These are phyloP conservation scores for Cyclotella distinguenda DNA, from an alignment of 108 stramenopile genomes.

Conservation along the genomic window DNA sequence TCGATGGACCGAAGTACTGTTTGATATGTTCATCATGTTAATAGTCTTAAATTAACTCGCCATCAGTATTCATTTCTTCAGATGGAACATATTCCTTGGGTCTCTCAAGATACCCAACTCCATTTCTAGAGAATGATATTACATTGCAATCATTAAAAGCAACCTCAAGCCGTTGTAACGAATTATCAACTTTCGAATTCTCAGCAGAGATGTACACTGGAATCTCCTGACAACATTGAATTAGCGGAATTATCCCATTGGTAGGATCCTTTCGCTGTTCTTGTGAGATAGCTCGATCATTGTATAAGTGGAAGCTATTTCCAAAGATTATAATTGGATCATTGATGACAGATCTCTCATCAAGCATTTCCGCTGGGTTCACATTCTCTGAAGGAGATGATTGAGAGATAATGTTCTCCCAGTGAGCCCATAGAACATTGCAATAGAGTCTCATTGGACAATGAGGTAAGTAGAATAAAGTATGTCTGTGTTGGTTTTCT, in stretches of 20 bases:
- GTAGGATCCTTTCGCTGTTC: slow-evolving; percentile 35
- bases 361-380: not conserved
- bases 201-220: slow-evolving; percentile 7
- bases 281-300: slow-evolving; percentile 38
- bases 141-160: slow-evolving; percentile 59
- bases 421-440: slow-evolving; percentile 52
- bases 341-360: not conserved
- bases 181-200: slow-evolving; percentile 13
- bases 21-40: no score
- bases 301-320: slow-evolving; percentile 47
- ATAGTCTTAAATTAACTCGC: slow-evolving; percentile 11
- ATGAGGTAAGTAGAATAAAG: slow-evolving; percentile 49
- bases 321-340: slow-evolving; percentile 35
- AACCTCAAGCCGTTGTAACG: slow-evolving; percentile 29
- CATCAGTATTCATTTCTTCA: slow-evolving; percentile 9
- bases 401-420: slow-evolving; percentile 24
- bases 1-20: no score
- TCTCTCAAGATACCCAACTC: not conserved
- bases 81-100: slow-evolving; percentile 32
- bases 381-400: not conserved
- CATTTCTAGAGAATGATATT: slow-evolving; percentile 24
- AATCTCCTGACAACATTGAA: slow-evolving; percentile 31
- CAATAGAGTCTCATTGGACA: slow-evolving; percentile 56
- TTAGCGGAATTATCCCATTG: slow-evolving; percentile 44
- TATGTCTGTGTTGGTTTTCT: not conserved